Base-by-base conservation (phyloP, 2,329 filamentous ascomycete genomes). In the Sordariomycetes sp. region DNA sequence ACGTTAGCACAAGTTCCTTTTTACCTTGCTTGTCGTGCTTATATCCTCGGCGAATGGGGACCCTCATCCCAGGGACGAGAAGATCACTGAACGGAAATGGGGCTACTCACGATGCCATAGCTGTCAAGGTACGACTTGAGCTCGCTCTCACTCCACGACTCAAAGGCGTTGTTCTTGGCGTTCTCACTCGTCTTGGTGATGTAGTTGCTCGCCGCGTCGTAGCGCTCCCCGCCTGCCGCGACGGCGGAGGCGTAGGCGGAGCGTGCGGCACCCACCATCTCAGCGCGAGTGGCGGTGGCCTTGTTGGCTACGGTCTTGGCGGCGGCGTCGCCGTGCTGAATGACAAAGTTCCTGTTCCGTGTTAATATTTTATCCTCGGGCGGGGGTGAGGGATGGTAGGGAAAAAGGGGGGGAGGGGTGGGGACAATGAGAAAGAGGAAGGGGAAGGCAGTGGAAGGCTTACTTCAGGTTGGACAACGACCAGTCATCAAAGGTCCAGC, bases 51-150 rank as follows among this genome's bases (percentile, higher is more conserved):
- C n/a, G n/a, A n/a, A n/a, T n/a, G n/a, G n/a, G n/a, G n/a, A n/a
- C 3, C 3, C 34, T 13, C 17, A 10, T 12, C 17, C 34, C 20
- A 65, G 52, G 63, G 64, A 45, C 65, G 65, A 2, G 62, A 59
- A 8, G 5, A 17, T n/a, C n/a, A n/a, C n/a, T n/a, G n/a, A n/a
- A n/a, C n/a, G 15, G 10, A 1, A 45, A 48, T 65, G 24, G 22
- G 53, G 53, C 8, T 4, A 57, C 56, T 10, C 52, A 58, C 56
- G 48, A 92, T 74, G 42, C 89, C 89, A 62, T 90, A 92, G 60
- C 82, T 86, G 66, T 92, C 88, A 7, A 92, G 79, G 65, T 91
- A 92, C 1, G 80, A 74, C 76, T 92, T 91, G 60, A 94, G 74
- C 28, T 92, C 86, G 52, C 78, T 79, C 64, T 82, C 78, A 58